These are phyloP conservation scores for Cyclaneusma minus DNA, from an alignment of 2,329 filamentous ascomycete genomes.

Conservation along the genomic window DNA sequence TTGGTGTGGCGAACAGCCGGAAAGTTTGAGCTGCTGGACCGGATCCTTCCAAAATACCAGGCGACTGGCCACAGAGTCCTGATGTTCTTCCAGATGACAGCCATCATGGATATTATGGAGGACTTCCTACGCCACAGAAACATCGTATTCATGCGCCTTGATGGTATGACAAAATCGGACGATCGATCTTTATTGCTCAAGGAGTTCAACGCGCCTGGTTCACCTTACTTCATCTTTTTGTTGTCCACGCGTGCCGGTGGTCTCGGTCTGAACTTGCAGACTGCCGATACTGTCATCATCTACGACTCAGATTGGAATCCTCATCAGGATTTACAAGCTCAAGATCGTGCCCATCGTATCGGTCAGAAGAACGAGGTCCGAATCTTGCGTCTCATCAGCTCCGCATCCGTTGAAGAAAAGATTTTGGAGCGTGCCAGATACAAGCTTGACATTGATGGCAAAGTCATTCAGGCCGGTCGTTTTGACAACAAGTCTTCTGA, in stretches of 20 bases:
- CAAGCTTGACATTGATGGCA: constrained; percentile 98
- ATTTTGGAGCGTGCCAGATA: constrained; percentile 92
- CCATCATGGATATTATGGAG: constrained; percentile 99
- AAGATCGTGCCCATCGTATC: constrained; percentile 99
- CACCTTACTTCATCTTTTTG: constrained; percentile 93
- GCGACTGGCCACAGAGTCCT: constrained; percentile 84
- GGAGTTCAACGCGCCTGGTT: constrained; percentile 78
- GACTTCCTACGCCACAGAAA: constrained; percentile 81
- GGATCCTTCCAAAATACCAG: constrained; percentile 85
- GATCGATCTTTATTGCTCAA: constrained; percentile 84
- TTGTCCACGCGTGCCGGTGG: constrained; percentile 98
- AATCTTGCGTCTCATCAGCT: constrained; percentile 88
- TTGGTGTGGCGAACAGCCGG: constrained; percentile 88
- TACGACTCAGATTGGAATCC: constrained; percentile 99
- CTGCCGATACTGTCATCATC: constrained; percentile 97
- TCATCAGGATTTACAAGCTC: constrained; percentile 95
- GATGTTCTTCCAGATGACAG: constrained; percentile 99
- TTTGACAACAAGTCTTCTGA: constrained; percentile 99
- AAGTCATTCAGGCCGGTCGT: constrained; percentile 97
- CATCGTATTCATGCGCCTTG: constrained; percentile 76
- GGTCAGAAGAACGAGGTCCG: constrained; percentile 99
- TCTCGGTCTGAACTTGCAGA: constrained; percentile 91
- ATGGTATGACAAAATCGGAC: constrained; percentile 94
- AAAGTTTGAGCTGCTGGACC: constrained; percentile 92
- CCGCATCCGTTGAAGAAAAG: constrained; percentile 96